Base-by-base conservation (phyloP, 805 yeast species). In the Saturnispora bothae region DNA sequence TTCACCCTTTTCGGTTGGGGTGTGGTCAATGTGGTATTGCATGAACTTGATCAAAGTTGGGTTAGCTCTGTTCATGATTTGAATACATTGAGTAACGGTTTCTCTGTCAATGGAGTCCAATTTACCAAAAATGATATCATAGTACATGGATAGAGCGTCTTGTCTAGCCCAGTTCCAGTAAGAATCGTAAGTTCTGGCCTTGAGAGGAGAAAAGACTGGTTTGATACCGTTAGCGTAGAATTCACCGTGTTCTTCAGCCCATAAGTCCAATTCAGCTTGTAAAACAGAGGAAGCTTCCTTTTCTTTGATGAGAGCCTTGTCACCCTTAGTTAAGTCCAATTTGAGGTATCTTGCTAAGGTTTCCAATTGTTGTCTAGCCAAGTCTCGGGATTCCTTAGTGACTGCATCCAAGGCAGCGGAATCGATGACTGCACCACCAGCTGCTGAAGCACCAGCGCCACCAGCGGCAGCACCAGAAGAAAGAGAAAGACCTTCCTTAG, bases 131-230 rank as follows among this genome's bases (percentile, higher is more conserved):
- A 92, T 86, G 53, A 92, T 86, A 63, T 92, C 96, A 59, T 75
- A 92, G 66, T 83, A 92, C 84, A 92, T 80, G 35, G 86, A 76
- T 51, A 92, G 68, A 44, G 92, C 83, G 60, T 92, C 95, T 69
- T 92, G 98, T 64, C 96, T 83, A 34, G 97, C 96, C 98, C 98
- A 92, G 64, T 94, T 94, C 98, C 98, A 92, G 64, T 88, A 86
- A 17, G 96, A 86, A 64, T 92, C 97, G 62, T 89, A 92, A 39
- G 81, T 78, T 68, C 98, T 83, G 21, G 96, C 95, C 69, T 92
- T 92, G 65, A 83, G 73, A 45, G 89, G 71, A 23, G 95, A 83
- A 66, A 92, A 92, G 4, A 80, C 76, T 30, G 97, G 95, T 48
- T 78, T 69, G 52, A 92, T 80, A 58, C 98, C 97, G 42, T 78